These are phyloP conservation scores for Bryoerythrophyllum caledonicum DNA, from an alignment of 225 moss, liverwort and hornwort genomes.

Conservation along the genomic window DNA sequence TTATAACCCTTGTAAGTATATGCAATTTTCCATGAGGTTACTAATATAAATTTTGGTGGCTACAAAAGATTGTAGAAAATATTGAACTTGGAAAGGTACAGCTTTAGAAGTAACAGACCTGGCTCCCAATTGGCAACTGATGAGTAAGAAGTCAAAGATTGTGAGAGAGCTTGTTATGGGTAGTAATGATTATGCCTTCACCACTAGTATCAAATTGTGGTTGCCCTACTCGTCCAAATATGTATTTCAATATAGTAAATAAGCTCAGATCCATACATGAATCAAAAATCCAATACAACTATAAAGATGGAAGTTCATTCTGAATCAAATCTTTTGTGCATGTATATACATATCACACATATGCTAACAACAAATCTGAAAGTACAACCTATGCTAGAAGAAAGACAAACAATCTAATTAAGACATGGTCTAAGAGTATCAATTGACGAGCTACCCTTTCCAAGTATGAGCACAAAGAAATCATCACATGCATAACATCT, in stretches of 20 bases:
- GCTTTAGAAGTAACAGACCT: constrained; percentile 50
- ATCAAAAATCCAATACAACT: constrained; percentile 2
- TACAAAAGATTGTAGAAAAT: constrained; percentile 3
- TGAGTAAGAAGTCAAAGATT: constrained; percentile 96
- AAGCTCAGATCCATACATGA: constrained; percentile 2
- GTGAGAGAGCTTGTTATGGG: constrained; percentile 89
- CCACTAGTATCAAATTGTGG: constrained; percentile 99
- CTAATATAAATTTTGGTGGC: neutral
- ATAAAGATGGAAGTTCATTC: constrained; percentile 11
- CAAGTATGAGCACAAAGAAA: constrained; percentile 13
- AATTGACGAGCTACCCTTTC: constrained; percentile 1
- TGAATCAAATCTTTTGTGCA: constrained; percentile 9
- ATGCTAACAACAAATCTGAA: constrained; percentile 10
- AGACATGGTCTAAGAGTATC: constrained; percentile 11
- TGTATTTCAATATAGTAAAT: constrained; percentile 46
- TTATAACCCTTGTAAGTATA: neutral
- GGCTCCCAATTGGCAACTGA: constrained; percentile 98
- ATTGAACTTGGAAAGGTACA: neutral
- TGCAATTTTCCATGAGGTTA: neutral
- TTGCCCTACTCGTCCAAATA: constrained; percentile 94
- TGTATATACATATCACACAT: constrained; percentile 1
- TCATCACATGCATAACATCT: constrained; percentile 95
- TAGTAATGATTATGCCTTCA: constrained; percentile 97
- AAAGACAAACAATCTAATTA: constrained; percentile 8
- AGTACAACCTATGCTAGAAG: constrained; percentile 14